Conservation (phyloP, 305 asterid species). For the Rubia balearica region DNA sequence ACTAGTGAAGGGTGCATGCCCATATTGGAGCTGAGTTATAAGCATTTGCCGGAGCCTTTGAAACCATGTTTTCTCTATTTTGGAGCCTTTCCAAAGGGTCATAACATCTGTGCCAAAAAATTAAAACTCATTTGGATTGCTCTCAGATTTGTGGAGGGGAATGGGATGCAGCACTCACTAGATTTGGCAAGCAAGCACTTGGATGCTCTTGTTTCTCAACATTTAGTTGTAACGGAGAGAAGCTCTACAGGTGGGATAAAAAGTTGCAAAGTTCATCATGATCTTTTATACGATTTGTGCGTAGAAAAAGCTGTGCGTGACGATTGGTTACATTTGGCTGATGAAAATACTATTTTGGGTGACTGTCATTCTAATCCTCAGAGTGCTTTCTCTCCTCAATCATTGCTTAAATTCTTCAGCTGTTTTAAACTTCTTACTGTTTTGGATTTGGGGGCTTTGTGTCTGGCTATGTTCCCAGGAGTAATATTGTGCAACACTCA, state of each 20-base stretch:
- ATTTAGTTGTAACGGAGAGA: not conserved
- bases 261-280: conserved; percentile 3
- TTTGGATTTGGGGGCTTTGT: not conserved
- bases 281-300: conserved; percentile 10
- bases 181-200: conserved; percentile 9
- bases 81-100: conserved; percentile 4
- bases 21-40: conserved; percentile 16
- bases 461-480: too few relatives aligned
- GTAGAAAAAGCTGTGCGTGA: conserved; percentile 8
- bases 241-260: not conserved
- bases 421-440: not conserved
- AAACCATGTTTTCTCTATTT: conserved; percentile 17
- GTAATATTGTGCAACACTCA: not conserved
- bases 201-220: conserved; percentile 2
- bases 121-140: conserved; percentile 15
- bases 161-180: not conserved
- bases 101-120: not conserved
- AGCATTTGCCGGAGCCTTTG: conserved; percentile 8
- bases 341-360: not conserved
- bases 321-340: not conserved
- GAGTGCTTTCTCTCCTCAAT: too few relatives aligned
- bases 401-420: not conserved
- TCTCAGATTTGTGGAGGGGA: conserved; percentile 14
- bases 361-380: too few relatives aligned
- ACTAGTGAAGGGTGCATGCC: not conserved